phyloP scores from a whole-genome alignment of 805 yeast genomes.

The Candida patagonica region DNA sequence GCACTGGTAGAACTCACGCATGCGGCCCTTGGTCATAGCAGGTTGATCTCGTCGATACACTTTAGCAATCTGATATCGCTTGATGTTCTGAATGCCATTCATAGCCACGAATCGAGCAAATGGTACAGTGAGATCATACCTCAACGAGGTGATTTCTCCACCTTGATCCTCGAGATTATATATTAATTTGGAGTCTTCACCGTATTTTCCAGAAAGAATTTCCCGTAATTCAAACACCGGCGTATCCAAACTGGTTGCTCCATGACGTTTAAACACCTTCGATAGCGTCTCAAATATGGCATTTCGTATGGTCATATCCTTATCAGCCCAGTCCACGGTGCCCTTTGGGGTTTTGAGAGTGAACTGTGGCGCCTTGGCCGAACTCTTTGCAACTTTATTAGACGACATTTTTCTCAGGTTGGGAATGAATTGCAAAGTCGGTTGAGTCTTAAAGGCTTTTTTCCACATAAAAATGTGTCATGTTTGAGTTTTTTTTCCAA shows the following conservation, averaged over 20 bases:
- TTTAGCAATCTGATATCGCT: conserved; percentile 94
- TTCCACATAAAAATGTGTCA: neutral
- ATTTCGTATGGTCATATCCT: conserved; percentile 92
- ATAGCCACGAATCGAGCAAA: conserved; percentile 96
- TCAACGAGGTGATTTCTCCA: conserved; percentile 89
- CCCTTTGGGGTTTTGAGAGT: conserved; percentile 94
- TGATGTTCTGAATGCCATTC: conserved; percentile 83
- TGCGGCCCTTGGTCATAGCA: conserved; percentile 99
- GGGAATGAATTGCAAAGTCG: neutral
- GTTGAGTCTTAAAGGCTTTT: neutral
- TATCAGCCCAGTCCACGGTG: conserved; percentile 96
- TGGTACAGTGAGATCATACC: conserved; percentile 97
- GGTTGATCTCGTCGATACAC: conserved; percentile 99
- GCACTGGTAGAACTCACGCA: conserved; percentile 99
- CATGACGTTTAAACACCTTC: conserved; percentile 80
- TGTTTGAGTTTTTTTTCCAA: neutral
- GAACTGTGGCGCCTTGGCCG: conserved; percentile 38
- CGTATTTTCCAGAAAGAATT: conserved; percentile 92
- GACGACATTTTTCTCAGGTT: conserved; percentile 4
- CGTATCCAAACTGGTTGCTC: conserved; percentile 96
- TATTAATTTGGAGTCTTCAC: conserved; percentile 95
- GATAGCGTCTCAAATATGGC: conserved; percentile 72
- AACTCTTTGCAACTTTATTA: conserved; percentile 6
- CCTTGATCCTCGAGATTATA: conserved; percentile 98
- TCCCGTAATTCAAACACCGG: conserved; percentile 97